Percentiles rank a stretch among this genome's conserved stretches.
Conservation (phyloP, 768 basidiomycete genomes). For the Lactifluus hygrophoroides region DNA sequence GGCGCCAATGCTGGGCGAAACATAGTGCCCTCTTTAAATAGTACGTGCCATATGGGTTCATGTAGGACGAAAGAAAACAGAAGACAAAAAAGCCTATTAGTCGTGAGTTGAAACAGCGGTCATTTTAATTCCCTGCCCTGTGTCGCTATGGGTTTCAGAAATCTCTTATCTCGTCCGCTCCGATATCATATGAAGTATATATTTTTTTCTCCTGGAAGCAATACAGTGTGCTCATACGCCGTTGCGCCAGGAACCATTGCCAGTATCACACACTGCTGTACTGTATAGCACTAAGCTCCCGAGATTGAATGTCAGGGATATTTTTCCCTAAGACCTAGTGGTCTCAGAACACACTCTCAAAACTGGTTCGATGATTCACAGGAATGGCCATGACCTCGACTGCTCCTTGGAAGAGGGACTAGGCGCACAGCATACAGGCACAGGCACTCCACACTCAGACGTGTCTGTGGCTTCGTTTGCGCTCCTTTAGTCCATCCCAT, state of each 20-base stretch:
- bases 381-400: too few relatives aligned
- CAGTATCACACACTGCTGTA: background rate
- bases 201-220: too few relatives aligned
- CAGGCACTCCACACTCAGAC: conserved; percentile 3
- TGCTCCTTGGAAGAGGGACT: background rate
- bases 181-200: too few relatives aligned
- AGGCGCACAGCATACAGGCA: conserved; percentile 13
- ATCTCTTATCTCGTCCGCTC: background rate
- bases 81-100: too few relatives aligned
- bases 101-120: background rate
- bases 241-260: background rate
- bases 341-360: too few relatives aligned
- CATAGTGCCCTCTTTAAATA: background rate
- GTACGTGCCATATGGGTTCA: background rate
- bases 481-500: background rate
- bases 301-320: too few relatives aligned
- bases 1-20: background rate
- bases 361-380: too few relatives aligned
- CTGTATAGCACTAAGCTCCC: too few relatives aligned
- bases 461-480: background rate
- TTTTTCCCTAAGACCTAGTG: too few relatives aligned
- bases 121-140: too few relatives aligned
- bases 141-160: background rate
- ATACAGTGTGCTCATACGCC: background rate
- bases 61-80: too few relatives aligned